These are phyloP conservation scores for Picochlorum costavermella DNA, from an alignment of 139 green algal species.

Conservation along the genomic window DNA sequence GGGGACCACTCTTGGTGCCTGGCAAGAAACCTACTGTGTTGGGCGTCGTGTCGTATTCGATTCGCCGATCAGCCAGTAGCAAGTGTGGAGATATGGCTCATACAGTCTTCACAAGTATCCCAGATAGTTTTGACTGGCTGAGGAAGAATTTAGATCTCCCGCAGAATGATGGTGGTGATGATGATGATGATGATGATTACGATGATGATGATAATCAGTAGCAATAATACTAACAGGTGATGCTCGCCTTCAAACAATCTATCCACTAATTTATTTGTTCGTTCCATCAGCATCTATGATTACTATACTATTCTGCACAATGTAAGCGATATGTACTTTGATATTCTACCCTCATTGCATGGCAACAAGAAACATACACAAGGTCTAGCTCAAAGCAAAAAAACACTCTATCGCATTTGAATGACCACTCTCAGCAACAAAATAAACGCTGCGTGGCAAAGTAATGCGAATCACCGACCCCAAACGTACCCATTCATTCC, in stretches of 20 bases:
- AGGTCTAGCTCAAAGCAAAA: not conserved
- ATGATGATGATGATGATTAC: too few relatives aligned
- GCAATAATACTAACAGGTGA: too few relatives aligned
- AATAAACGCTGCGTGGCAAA: not conserved
- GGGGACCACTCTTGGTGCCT: not conserved
- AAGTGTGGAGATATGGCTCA: not conserved
- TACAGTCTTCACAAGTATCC: conserved; percentile 7
- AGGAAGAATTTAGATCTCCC: too few relatives aligned
- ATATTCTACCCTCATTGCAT: conserved; percentile 2
- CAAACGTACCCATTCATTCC: too few relatives aligned
- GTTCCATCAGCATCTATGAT: too few relatives aligned
- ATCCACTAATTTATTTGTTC: too few relatives aligned
- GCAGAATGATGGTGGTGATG: too few relatives aligned
- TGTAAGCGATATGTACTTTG: too few relatives aligned
- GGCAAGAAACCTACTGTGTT: not conserved
- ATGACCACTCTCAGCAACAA: not conserved
- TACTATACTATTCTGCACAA: too few relatives aligned
- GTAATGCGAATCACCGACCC: not conserved
- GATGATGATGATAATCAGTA: too few relatives aligned
- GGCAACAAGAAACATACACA: not conserved
- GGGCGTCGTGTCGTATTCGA: not conserved
- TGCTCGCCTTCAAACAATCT: too few relatives aligned
- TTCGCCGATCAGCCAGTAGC: not conserved
- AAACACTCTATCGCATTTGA: not conserved
- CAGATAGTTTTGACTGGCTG: not conserved